These are phyloP conservation scores for Halophytophthora batemanensis DNA, from an alignment of 352 stramenopile genomes.

Conservation along the genomic window DNA sequence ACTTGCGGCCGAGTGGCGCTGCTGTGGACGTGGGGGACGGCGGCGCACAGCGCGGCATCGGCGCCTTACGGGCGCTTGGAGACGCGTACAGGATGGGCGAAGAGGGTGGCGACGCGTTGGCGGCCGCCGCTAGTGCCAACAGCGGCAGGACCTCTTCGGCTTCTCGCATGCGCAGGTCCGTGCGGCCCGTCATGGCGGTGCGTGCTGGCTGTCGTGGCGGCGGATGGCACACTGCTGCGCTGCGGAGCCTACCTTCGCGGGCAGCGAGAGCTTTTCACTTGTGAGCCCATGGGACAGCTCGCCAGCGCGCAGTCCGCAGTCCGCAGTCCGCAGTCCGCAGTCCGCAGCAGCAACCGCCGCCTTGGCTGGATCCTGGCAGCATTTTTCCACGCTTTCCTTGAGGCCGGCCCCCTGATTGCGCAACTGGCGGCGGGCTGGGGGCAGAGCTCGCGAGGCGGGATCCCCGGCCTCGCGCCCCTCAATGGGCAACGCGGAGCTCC, in stretches of 20 bases:
- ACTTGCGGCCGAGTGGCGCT: conserved; percentile 20
- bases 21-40: conserved; percentile 2
- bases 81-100: neutral
- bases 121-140: conserved; percentile 9
- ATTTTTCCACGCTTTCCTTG: no score
- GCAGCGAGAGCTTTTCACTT: conserved; percentile 17
- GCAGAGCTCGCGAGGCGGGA: no score
- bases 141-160: conserved; percentile 30
- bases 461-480: no score
- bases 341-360: no score
- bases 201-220: neutral
- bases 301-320: no score
- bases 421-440: no score
- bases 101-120: neutral
- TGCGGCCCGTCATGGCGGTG: conserved; percentile 19
- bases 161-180: conserved; percentile 16
- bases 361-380: no score
- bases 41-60: conserved; percentile 1
- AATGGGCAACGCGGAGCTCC: no score
- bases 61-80: neutral
- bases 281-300: conserved; percentile 8
- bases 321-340: no score
- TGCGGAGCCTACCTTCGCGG: no score
- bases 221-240: no score
- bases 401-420: no score